These are phyloP conservation scores for Kuraishia ogatae DNA, from an alignment of 805 yeast genomes.

Conservation along the genomic window DNA sequence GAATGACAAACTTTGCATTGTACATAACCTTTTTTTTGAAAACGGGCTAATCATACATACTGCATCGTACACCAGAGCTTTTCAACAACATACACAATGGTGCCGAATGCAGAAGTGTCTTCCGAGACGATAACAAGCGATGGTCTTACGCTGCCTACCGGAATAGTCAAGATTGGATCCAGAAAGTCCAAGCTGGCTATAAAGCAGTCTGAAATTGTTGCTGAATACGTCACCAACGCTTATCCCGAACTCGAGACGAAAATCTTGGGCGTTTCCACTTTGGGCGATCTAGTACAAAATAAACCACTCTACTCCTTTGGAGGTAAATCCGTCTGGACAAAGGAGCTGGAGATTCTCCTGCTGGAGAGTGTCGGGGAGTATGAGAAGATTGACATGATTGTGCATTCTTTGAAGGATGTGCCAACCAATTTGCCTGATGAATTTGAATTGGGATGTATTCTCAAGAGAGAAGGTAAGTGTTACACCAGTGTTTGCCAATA, in stretches of 20 bases:
- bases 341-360: slow-evolving; percentile 78
- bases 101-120: background rate
- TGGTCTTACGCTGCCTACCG: background rate
- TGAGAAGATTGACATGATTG: slow-evolving; percentile 77
- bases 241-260: slow-evolving; percentile 67
- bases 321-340: slow-evolving; percentile 95
- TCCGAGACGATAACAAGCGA: background rate
- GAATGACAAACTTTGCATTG: no score
- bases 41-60: no score
- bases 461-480: slow-evolving; percentile 55
- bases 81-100: background rate
- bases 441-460: slow-evolving; percentile 81
- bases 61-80: no score
- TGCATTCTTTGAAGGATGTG: slow-evolving; percentile 85
- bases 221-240: slow-evolving; percentile 42
- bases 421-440: slow-evolving; percentile 89
- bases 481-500: no score
- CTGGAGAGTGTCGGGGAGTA: slow-evolving; percentile 52
- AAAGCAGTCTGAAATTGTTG: slow-evolving; percentile 72
- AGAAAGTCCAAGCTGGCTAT: slow-evolving; percentile 85
- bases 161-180: slow-evolving; percentile 58
- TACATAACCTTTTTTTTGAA: no score
- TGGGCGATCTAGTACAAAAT: slow-evolving; percentile 83
- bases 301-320: slow-evolving; percentile 91
- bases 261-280: slow-evolving; percentile 70